phyloP scores from a whole-genome alignment of 225 moss, liverwort and hornwort genomes.

The Anthoceros angustus region DNA sequence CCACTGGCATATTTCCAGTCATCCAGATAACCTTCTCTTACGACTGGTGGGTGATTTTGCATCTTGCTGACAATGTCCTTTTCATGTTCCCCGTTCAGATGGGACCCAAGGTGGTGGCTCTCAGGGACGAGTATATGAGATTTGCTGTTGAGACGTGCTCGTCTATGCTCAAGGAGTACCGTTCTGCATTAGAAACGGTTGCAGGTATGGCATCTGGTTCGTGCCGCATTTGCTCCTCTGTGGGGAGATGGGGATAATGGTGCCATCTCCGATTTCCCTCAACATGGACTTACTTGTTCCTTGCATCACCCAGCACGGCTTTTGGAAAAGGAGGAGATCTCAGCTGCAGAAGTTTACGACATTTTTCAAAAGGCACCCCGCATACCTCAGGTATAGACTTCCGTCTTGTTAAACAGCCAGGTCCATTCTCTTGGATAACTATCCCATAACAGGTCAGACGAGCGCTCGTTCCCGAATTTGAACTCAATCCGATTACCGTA shows the following conservation, averaged over 20 bases:
- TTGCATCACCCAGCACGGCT: conserved; percentile 37
- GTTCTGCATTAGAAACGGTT: conserved; percentile 90
- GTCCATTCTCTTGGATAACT: neutral
- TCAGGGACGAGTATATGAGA: conserved; percentile 94
- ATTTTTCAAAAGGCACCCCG: conserved; percentile 81
- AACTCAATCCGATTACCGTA: neutral
- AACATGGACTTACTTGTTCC: no score
- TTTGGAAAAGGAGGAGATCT: conserved; percentile 71
- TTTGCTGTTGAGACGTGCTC: conserved; percentile 85
- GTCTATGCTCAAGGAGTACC: conserved; percentile 75
- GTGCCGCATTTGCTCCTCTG: neutral
- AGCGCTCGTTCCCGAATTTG: neutral
- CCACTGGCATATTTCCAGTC: neutral
- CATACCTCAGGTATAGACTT: conserved; percentile 50
- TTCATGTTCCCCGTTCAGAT: conserved; percentile 24
- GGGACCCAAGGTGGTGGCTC: conserved; percentile 87
- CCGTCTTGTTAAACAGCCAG: neutral
- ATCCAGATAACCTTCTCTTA: neutral
- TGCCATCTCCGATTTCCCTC: conserved; percentile 6
- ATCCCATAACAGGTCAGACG: neutral
- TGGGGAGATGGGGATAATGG: neutral
- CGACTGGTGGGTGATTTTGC: neutral
- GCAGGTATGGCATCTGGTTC: conserved; percentile 35
- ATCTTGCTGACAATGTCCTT: neutral
- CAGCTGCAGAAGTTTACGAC: conserved; percentile 81